A percentile compares a stretch with the other conserved stretches of the same genome.
Evolutionary conservation across 139 green algal species (phyloP).

Genomic region (Coccomyxa sp.): DNA sequence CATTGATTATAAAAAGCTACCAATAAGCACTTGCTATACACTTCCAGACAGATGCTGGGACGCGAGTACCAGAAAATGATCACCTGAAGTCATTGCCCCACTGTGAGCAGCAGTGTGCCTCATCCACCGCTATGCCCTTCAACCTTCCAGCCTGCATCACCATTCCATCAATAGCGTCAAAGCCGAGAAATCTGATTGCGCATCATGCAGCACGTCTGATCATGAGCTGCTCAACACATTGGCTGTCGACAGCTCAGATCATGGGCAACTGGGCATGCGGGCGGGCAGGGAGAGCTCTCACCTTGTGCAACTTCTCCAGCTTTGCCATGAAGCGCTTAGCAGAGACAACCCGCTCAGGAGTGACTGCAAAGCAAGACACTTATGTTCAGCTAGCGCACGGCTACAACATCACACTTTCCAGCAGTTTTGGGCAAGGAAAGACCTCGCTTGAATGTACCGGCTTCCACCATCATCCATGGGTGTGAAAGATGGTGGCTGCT

Average conservation of each 20-base stretch:
- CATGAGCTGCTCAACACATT: no score
- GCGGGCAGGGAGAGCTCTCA: neutral
- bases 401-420: neutral
- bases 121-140: conserved; percentile 80
- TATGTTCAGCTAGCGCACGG: neutral
- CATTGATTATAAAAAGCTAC: neutral
- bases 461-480: neutral
- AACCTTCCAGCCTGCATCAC: conserved; percentile 41
- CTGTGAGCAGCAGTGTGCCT: conserved; percentile 88
- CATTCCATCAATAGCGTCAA: no score
- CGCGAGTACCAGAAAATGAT: neutral
- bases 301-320: conserved; percentile 58
- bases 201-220: no score
- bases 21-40: neutral
- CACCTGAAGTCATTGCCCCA: conserved; percentile 42
- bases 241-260: no score
- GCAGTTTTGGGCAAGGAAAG: no score
- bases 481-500: neutral
- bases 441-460: no score
- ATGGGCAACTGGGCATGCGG: no score
- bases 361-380: conserved; percentile 16
- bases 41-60: neutral
- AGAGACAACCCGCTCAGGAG: conserved; percentile 37
- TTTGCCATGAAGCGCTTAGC: conserved; percentile 42
- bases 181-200: no score